Percentiles rank a stretch among this genome's conserved stretches.
Conservation (phyloP, 2,329 filamentous ascomycete species). For the Botrytis porri region DNA sequence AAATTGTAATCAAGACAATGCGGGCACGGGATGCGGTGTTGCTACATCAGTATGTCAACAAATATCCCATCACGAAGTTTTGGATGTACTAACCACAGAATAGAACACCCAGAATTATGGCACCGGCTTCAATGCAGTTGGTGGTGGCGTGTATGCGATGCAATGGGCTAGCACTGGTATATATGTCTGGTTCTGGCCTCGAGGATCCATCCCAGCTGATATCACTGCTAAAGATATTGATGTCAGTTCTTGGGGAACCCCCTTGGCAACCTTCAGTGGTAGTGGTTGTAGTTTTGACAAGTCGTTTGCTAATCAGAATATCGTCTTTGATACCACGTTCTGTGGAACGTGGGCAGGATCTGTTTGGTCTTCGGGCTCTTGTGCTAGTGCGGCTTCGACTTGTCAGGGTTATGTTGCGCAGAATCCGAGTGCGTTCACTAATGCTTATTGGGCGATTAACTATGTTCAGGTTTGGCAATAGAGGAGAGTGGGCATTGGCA, state of each 20-base stretch:
- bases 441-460: conserved; percentile 77
- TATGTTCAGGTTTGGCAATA: conserved; percentile 19
- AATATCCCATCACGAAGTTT: neutral
- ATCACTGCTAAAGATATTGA: conserved; percentile 58
- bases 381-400: conserved; percentile 56
- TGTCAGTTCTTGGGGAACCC: conserved; percentile 61
- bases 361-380: conserved; percentile 61
- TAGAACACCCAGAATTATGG: conserved; percentile 52
- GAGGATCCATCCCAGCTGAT: conserved; percentile 60
- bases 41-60: neutral
- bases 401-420: conserved; percentile 71
- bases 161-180: conserved; percentile 67
- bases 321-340: conserved; percentile 62
- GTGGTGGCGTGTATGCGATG: conserved; percentile 41
- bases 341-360: conserved; percentile 64
- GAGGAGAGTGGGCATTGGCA: no score
- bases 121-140: conserved; percentile 60
- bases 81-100: conserved; percentile 13
- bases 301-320: conserved; percentile 64
- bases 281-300: conserved; percentile 59
- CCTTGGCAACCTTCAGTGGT: conserved; percentile 62
- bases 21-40: conserved; percentile 40
- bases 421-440: conserved; percentile 63
- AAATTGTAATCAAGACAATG: conserved; percentile 47
- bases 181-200: conserved; percentile 72